Conservation (phyloP, 257 asterid genomes). For the Ilex aquifolium region DNA sequence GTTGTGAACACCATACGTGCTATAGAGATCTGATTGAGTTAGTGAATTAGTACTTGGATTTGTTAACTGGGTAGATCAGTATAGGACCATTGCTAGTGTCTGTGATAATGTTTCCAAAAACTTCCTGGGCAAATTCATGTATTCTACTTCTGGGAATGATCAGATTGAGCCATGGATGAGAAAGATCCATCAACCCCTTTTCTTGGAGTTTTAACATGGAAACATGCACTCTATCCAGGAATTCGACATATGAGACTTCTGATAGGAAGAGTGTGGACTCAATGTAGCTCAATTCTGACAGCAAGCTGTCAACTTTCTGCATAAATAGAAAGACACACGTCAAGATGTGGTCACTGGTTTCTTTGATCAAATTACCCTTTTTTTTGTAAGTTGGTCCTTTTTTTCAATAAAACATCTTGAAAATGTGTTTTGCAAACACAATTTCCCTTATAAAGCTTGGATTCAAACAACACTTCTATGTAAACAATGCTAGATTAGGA, state of each 20-base stretch:
- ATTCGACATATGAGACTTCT: constrained; percentile 67
- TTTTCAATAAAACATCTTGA: not conserved
- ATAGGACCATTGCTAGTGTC: constrained; percentile 88
- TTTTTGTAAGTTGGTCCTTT: no score
- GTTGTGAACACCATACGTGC: no score
- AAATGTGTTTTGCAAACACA: no score
- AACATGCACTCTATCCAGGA: constrained; percentile 73
- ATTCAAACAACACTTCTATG: no score
- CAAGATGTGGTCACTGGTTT: constrained; percentile 1
- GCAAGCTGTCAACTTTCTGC: constrained; percentile 57
- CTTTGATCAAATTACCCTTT: no score
- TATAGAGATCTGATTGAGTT: not conserved
- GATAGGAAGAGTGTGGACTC: constrained; percentile 61
- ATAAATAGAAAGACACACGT: constrained; percentile 6
- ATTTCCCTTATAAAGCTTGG: no score
- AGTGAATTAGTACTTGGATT: constrained; percentile 51
- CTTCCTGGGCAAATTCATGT: constrained; percentile 54
- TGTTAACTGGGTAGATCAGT: constrained; percentile 80
- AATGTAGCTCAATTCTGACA: constrained; percentile 57
- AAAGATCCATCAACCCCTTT: constrained; percentile 88
- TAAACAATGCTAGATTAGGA: no score
- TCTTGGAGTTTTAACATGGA: constrained; percentile 59
- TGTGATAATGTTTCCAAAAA: constrained; percentile 62
- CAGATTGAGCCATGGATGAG: constrained; percentile 96
- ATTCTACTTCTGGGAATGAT: constrained; percentile 69